These are phyloP conservation scores for Phytophthora ramorum DNA, from an alignment of 352 stramenopile genomes.

Conservation along the genomic window DNA sequence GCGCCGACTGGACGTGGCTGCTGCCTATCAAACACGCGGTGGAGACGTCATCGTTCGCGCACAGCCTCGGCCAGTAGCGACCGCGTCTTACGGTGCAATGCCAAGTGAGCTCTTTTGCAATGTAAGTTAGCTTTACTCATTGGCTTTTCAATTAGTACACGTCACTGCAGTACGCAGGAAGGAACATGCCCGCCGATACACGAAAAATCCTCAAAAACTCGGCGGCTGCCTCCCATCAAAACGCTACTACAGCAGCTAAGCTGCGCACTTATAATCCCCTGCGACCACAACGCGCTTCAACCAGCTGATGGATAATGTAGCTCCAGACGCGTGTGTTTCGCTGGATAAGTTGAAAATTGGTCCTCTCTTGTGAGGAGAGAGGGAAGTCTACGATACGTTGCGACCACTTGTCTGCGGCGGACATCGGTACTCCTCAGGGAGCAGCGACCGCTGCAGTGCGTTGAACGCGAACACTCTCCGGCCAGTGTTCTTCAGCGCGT, in stretches of 20 bases:
- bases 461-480: constrained; percentile 88
- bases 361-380: constrained; percentile 22
- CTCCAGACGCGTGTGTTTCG: constrained; percentile 4
- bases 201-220: constrained; percentile 38
- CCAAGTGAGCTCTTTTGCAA: constrained; percentile 2
- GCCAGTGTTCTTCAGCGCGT: constrained; percentile 86
- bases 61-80: constrained; percentile 46
- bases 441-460: constrained; percentile 78
- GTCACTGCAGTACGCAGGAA: constrained; percentile 35
- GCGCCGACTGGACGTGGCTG: constrained; percentile 93
- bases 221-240: constrained; percentile 11
- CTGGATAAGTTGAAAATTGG: constrained; percentile 23
- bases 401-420: constrained; percentile 77
- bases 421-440: constrained; percentile 87
- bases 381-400: constrained; percentile 71
- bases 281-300: not conserved
- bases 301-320: constrained; percentile 3
- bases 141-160: constrained; percentile 44
- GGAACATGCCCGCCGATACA: constrained; percentile 18
- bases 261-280: constrained; percentile 35
- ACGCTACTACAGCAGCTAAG: constrained; percentile 26
- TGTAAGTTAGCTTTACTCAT: constrained; percentile 41
- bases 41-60: constrained; percentile 79
- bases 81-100: not conserved
- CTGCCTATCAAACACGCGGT: constrained; percentile 84